phyloP scores from a whole-genome alignment of 495 filamentous ascomycete genomes.

The Cenococcum geophilum region DNA sequence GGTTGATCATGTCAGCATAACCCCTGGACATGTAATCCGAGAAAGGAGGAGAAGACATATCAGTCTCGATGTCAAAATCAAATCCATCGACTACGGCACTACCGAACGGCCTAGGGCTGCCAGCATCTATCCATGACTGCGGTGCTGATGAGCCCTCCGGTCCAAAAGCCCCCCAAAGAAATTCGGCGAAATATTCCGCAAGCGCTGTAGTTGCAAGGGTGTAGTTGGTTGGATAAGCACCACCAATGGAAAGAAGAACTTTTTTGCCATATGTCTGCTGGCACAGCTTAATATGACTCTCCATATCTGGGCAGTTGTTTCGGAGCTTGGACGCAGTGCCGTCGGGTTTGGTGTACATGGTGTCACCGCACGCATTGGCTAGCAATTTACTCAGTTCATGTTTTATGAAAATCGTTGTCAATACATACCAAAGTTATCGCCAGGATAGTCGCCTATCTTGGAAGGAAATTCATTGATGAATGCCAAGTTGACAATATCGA shows the following conservation, averaged over 20 bases:
- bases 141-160: conserved; percentile 38
- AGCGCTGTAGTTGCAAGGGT: conserved; percentile 35
- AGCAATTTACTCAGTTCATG: not conserved
- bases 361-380: conserved; percentile 52
- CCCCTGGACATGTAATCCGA: conserved; percentile 26
- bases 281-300: conserved; percentile 34
- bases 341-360: conserved; percentile 32
- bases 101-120: conserved; percentile 38
- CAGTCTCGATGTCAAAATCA: conserved; percentile 40
- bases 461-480: conserved; percentile 62
- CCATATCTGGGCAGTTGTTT: conserved; percentile 37
- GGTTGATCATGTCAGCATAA: conserved; percentile 36
- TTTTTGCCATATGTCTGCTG: conserved; percentile 39
- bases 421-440: conserved; percentile 52
- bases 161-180: conserved; percentile 60
- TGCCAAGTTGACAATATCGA: conserved; percentile 63
- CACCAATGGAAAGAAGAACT: conserved; percentile 39
- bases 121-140: conserved; percentile 34
- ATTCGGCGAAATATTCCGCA: conserved; percentile 50
- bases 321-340: conserved; percentile 30
- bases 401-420: not conserved
- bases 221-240: conserved; percentile 33
- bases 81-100: conserved; percentile 38
- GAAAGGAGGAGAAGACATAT: conserved; percentile 26
- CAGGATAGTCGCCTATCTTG: conserved; percentile 51